Evolutionary conservation across 2,329 filamentous ascomycete genomes (phyloP).

Genomic region (Colletotrichum acutatum): DNA sequence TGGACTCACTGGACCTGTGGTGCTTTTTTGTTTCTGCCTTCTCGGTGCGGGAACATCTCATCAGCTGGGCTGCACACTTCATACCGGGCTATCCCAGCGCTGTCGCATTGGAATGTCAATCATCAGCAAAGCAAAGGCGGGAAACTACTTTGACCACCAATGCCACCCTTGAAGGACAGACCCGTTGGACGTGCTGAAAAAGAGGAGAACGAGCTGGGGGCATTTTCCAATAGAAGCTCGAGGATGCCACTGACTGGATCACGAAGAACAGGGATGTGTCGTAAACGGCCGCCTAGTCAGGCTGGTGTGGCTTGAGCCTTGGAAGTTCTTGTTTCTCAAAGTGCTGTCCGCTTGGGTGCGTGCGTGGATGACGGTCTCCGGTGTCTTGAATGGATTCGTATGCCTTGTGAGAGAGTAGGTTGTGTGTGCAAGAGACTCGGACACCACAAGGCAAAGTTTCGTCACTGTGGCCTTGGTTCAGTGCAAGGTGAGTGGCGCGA

Average conservation of each 20-base stretch:
- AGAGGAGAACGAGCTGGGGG: slow-evolving; percentile 12
- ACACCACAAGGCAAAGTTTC: not conserved
- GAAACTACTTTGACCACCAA: slow-evolving; percentile 8
- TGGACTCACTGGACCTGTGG: no score
- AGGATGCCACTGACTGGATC: not conserved
- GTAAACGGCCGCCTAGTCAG: not conserved
- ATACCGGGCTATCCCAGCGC: slow-evolving; percentile 8
- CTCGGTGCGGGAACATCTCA: not conserved
- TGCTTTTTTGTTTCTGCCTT: no score
- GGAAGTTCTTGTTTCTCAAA: not conserved
- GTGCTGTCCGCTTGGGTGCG: not conserved
- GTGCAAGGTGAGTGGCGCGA: no score
- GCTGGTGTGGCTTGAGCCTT: not conserved
- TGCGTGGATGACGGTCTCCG: not conserved
- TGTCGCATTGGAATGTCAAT: not conserved
- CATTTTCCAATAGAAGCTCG: slow-evolving; percentile 16
- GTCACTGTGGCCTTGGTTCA: not conserved
- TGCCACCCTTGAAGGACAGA: not conserved
- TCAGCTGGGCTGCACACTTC: slow-evolving; percentile 12
- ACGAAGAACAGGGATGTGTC: not conserved
- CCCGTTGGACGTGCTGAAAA: slow-evolving; percentile 11
- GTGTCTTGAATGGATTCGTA: not conserved
- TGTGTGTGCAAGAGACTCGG: not conserved
- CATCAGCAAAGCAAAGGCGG: slow-evolving; percentile 6
- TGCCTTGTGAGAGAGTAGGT: not conserved